Base-by-base conservation (phyloP, 768 basidiomycete genomes). In the Hygrocybe punicea region DNA sequence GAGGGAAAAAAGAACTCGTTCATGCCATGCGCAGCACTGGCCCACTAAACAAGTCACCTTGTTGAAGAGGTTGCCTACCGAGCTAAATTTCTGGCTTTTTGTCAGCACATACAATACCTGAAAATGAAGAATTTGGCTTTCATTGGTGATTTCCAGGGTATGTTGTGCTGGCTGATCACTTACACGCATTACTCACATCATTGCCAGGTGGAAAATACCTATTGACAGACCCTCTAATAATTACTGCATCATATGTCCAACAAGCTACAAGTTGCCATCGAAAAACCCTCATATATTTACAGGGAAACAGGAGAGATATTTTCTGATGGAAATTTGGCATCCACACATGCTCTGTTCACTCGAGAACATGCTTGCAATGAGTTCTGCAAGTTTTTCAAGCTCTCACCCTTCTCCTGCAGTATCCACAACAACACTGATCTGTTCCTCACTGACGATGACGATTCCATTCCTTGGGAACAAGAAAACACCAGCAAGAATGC, bases 141-240 rank as follows among this genome's bases (percentile, higher is more conserved):
- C 39, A 45, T 65, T 29, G 55, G 60, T 16, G 63, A 65, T 53
- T 65, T 39, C 37, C 64, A 65, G 62, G 64, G 64, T 61, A 33
- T 7, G 50, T 35, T 51, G 6, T 11, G 5, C 33, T 14, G 3
- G 23, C 33, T 37, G n/a, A 13, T 34, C 23, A 13, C 16, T 23
- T 53, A 25, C 21, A 19, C 17, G 17, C 37, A 17, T 25, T 13
- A 53, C 23, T 40, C 36, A 39, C 36, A 9, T 5, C 17, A n/a
- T 39, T 9, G 36, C 9, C n/a, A 53, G 51, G 51, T 53, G 51
- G 51, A 8, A 14, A 37, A 14, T 36, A 6, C 51, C 25, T 53
- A 14, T 24, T 53, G 14, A 53, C 14, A 9, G 51, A 53, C 25
- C 51, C n/a, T n/a, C n/a, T n/a, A n/a, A n/a, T n/a, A n/a, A n/a